A percentile compares a stretch with the other conserved stretches of the same genome.
phyloP scores from a whole-genome alignment of 352 stramenopile genomes.

The Phytophthora ohioensis region DNA sequence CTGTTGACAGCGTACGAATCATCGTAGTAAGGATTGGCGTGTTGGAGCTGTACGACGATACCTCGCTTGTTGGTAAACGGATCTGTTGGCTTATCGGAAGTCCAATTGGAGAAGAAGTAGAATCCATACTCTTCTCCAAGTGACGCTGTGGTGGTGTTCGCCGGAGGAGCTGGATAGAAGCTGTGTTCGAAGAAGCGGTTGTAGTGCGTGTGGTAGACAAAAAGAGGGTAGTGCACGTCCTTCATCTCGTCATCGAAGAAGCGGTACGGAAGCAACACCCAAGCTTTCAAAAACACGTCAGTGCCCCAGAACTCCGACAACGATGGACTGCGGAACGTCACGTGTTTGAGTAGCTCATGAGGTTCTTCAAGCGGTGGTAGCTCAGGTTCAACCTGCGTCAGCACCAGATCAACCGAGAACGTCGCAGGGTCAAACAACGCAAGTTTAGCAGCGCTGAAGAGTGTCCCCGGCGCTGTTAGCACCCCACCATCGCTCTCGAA shows the following conservation, averaged over 20 bases:
- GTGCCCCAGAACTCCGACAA: constrained; percentile 77
- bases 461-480: constrained; percentile 61
- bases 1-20: constrained; percentile 84
- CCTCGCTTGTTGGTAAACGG: constrained; percentile 71
- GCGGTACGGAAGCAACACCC: constrained; percentile 71
- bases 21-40: constrained; percentile 85
- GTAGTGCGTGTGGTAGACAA: constrained; percentile 85
- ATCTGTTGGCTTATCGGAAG: constrained; percentile 52
- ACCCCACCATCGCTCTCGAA: constrained; percentile 70
- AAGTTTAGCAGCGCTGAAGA: constrained; percentile 66
- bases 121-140: constrained; percentile 61
- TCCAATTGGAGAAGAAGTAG: constrained; percentile 83
- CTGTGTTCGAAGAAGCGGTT: constrained; percentile 69
- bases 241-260: constrained; percentile 64
- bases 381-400: constrained; percentile 56
- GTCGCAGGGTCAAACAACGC: constrained; percentile 42
- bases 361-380: constrained; percentile 48
- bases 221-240: constrained; percentile 74
- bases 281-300: constrained; percentile 75
- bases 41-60: constrained; percentile 81
- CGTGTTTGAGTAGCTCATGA: constrained; percentile 71
- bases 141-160: constrained; percentile 33
- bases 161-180: constrained; percentile 45
- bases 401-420: constrained; percentile 52
- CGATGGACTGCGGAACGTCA: constrained; percentile 65